Conservation (phyloP, 768 basidiomycete genomes). For the Pleurotus cornucopiae region DNA sequence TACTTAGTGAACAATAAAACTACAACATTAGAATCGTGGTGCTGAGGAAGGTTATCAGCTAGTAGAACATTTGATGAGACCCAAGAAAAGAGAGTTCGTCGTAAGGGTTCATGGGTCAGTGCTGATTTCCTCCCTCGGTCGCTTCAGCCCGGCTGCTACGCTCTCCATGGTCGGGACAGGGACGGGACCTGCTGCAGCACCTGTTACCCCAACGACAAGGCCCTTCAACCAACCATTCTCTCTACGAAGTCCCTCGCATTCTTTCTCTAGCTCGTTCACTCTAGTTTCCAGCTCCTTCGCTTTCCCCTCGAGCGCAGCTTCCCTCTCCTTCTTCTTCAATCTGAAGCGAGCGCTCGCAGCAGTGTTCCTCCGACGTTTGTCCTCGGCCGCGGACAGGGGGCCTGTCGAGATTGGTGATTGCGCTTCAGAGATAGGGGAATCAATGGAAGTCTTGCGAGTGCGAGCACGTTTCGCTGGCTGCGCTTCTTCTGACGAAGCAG, state of each 20-base stretch:
- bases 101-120: background rate
- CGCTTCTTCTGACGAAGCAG: constrained; percentile 20
- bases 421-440: constrained; percentile 25
- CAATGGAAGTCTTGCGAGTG: constrained; percentile 45
- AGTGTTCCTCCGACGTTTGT: constrained; percentile 92
- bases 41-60: background rate
- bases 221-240: constrained; percentile 95
- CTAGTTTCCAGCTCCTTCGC: constrained; percentile 81
- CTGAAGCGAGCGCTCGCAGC: constrained; percentile 92
- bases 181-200: constrained; percentile 47
- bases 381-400: constrained; percentile 59
- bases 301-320: constrained; percentile 80
- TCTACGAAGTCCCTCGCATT: constrained; percentile 81
- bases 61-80: background rate
- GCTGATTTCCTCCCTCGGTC: constrained; percentile 17
- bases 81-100: background rate
- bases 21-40: background rate
- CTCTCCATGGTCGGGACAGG: constrained; percentile 13
- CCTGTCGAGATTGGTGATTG: constrained; percentile 12
- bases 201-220: constrained; percentile 83
- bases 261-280: constrained; percentile 81
- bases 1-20: constrained; percentile 6
- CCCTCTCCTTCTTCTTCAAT: constrained; percentile 94
- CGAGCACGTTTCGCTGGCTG: constrained; percentile 51
- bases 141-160: constrained; percentile 14